Evolutionary conservation across 2,329 filamentous ascomycete genomes (phyloP), one percentile per base, ranked within the genome.

Genomic region (Stachybotrys chlorohalonatus): DNA sequence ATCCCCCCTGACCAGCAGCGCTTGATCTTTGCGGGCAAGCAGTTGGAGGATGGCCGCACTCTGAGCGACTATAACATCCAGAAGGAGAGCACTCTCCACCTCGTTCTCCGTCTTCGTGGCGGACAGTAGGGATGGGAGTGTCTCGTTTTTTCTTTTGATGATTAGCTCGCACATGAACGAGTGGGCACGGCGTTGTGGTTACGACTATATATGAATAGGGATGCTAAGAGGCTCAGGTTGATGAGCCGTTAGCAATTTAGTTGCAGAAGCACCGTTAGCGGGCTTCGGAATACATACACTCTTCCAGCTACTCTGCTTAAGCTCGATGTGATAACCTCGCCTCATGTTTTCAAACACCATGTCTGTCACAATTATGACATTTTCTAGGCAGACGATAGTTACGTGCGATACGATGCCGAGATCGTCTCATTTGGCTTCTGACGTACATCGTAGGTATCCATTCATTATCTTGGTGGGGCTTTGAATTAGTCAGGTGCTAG

Each of bases 1-100:
- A 96, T 97, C 55, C 93, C 92, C 51, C 92, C 92, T 16, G 92
- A 96, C 70, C 92, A 96, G 74, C 92, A 96, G 78, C 92, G 92
- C 66, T 75, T 96, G 59, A 96, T 96, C 73, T 96, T 96, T 65
- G 92, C 92, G 57, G 92, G 92, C 59, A 96, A 96, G 83, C 92
- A 96, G 73, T 82, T 96, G 15, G 92, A 96, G 73, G 92, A 96
- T 63, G 92, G 92, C 60, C 90, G 92, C 55, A 96, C 91, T 36
- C 76, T 96, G 0, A 86, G 82, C 57, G 91, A 96, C 72, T 96
- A 96, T 81, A 96, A 96, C 78, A 96, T 96, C 57, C 92, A 96
- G 76, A 95, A 95, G 80, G 90, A 95, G 72, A 87, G 82, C 0
- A 95, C 90, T 3, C 85, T 95, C 9, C 90, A 95, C 68, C 76